phyloP scores from a whole-genome alignment of 257 asterid species.

The Buddleja alternifolia region DNA sequence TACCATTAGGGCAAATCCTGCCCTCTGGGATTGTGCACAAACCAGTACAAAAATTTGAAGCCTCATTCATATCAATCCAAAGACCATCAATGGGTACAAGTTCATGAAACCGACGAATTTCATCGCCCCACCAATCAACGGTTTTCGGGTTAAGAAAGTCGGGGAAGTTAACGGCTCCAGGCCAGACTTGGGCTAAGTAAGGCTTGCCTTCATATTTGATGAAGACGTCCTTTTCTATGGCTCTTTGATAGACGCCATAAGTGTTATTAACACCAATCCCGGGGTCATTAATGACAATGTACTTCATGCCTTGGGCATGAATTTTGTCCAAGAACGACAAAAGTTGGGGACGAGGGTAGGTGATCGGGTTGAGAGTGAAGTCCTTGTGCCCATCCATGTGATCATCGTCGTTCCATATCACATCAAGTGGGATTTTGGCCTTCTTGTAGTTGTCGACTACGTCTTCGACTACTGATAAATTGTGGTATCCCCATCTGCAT shows the following conservation, averaged over 20 bases:
- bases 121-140: constrained; percentile 91
- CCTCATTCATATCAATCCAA: constrained; percentile 98
- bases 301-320: constrained; percentile 85
- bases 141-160: constrained; percentile 90
- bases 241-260: constrained; percentile 80
- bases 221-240: constrained; percentile 75
- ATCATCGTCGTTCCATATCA: constrained; percentile 95
- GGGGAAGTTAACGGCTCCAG: constrained; percentile 93
- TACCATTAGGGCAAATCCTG: constrained; percentile 71
- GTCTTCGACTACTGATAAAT: constrained; percentile 86
- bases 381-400: constrained; percentile 97
- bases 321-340: constrained; percentile 77
- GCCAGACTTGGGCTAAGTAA: constrained; percentile 94
- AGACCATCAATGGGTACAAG: constrained; percentile 92
- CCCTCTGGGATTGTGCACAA: constrained; percentile 77
- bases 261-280: constrained; percentile 77
- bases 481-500: constrained; percentile 97
- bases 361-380: constrained; percentile 82
- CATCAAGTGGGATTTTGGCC: constrained; percentile 92
- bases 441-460: constrained; percentile 77
- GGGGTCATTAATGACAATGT: constrained; percentile 83
- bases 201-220: constrained; percentile 81
- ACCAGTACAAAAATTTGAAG: constrained; percentile 79
- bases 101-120: constrained; percentile 75
- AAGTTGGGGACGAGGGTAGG: constrained; percentile 79